These are phyloP conservation scores for Pyrenochaeta sp. DNA, from an alignment of 2,329 filamentous ascomycete genomes.

Conservation along the genomic window DNA sequence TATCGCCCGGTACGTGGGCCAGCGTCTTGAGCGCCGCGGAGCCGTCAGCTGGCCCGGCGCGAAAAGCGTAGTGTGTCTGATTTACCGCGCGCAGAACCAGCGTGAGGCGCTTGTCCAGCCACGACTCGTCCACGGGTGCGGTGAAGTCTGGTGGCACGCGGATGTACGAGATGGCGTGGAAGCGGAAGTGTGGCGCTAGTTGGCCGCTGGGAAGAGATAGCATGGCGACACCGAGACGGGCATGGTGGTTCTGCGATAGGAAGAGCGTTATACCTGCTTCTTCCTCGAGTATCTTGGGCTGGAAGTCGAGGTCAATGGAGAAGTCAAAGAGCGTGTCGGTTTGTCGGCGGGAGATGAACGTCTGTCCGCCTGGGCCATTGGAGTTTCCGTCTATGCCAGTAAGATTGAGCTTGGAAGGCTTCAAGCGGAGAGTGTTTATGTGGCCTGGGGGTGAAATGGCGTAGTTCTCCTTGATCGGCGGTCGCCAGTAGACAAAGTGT, in stretches of 20 bases:
- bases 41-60: constrained; percentile 26
- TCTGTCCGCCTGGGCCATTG: constrained; percentile 54
- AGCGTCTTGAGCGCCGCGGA: constrained; percentile 18
- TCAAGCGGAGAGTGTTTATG: constrained; percentile 56
- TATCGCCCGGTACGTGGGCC: constrained; percentile 29
- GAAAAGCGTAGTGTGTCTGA: constrained; percentile 54
- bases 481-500: constrained; percentile 64
- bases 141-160: constrained; percentile 49
- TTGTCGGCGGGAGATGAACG: constrained; percentile 62
- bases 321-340: constrained; percentile 63
- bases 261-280: constrained; percentile 64
- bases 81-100: constrained; percentile 55
- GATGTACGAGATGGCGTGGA: constrained; percentile 54
- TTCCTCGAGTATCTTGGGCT: constrained; percentile 48
- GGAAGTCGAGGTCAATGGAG: constrained; percentile 56
- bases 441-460: constrained; percentile 56
- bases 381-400: constrained; percentile 60
- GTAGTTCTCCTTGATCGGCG: constrained; percentile 56
- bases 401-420: constrained; percentile 60
- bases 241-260: constrained; percentile 59
- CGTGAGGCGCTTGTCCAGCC: constrained; percentile 47
- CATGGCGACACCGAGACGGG: constrained; percentile 53
- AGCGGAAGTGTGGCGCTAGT: constrained; percentile 51
- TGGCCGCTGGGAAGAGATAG: constrained; percentile 17
- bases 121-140: constrained; percentile 50